Evolutionary conservation across 2,329 filamentous ascomycete genomes (phyloP).

Genomic region (Botrytis deweyae): DNA sequence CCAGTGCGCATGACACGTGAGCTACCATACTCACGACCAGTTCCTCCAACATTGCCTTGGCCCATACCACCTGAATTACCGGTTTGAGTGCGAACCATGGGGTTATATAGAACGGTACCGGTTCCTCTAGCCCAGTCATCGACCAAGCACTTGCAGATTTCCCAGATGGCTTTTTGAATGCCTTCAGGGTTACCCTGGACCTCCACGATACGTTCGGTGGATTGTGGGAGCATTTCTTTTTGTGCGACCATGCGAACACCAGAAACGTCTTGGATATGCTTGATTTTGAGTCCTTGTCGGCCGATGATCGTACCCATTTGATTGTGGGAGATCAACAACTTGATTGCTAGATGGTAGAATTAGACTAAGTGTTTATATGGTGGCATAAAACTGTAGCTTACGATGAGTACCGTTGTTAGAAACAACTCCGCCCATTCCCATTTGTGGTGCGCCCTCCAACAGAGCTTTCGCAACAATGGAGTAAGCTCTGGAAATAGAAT

Average conservation of each 20-base stretch:
- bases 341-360: conserved; percentile 66
- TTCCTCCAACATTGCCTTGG: conserved; percentile 48
- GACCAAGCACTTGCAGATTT: conserved; percentile 97
- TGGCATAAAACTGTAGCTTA: conserved; percentile 51
- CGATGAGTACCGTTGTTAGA: conserved; percentile 89
- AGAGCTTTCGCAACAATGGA: conserved; percentile 88
- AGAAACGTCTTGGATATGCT: conserved; percentile 96
- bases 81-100: conserved; percentile 80
- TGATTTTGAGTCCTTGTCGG: conserved; percentile 95
- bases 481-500: conserved; percentile 88
- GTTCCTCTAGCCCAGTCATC: conserved; percentile 98
- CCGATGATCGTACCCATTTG: conserved; percentile 99
- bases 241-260: conserved; percentile 99
- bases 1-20: conserved; percentile 89
- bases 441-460: conserved; percentile 86
- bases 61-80: conserved; percentile 44
- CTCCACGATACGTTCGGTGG: conserved; percentile 96
- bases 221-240: conserved; percentile 99
- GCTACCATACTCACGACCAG: conserved; percentile 56
- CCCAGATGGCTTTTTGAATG: conserved; percentile 95
- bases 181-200: conserved; percentile 92
- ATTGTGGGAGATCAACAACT: conserved; percentile 97
- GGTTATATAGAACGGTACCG: conserved; percentile 96
- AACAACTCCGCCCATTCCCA: conserved; percentile 93
- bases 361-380: background rate